These are phyloP conservation scores for Curvularia sp. DNA, from an alignment of 2,329 filamentous ascomycete species.

Conservation along the genomic window DNA sequence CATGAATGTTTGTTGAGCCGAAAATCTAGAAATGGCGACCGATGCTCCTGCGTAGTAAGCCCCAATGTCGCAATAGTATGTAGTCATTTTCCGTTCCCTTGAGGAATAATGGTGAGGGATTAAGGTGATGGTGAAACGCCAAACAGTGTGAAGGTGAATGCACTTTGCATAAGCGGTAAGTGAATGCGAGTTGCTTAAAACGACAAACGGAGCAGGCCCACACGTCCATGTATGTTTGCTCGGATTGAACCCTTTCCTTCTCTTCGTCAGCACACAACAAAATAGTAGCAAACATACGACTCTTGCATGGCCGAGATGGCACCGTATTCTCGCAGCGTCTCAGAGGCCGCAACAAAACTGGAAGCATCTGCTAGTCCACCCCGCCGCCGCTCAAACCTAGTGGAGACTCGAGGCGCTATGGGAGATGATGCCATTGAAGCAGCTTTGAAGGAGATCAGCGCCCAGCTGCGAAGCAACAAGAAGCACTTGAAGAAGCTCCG, in stretches of 20 bases:
- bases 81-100: background rate
- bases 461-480: background rate
- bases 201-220: background rate
- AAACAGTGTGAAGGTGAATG: background rate
- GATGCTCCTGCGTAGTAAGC: background rate
- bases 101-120: too few species aligned
- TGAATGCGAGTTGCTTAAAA: background rate
- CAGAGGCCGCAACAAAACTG: background rate
- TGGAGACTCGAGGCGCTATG: background rate
- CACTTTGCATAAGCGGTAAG: background rate
- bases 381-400: background rate
- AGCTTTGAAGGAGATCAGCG: background rate
- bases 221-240: background rate
- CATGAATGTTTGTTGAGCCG: background rate
- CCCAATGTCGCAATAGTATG: too few species aligned
- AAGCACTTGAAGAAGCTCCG: background rate
- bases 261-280: background rate
- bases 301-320: background rate
- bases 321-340: background rate
- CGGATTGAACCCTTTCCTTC: background rate
- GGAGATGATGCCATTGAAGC: background rate
- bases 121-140: too few species aligned
- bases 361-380: background rate
- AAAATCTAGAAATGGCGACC: background rate
- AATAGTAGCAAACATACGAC: background rate